These are phyloP conservation scores for Tricharina praecox DNA, from an alignment of 495 filamentous ascomycete genomes.

Conservation along the genomic window DNA sequence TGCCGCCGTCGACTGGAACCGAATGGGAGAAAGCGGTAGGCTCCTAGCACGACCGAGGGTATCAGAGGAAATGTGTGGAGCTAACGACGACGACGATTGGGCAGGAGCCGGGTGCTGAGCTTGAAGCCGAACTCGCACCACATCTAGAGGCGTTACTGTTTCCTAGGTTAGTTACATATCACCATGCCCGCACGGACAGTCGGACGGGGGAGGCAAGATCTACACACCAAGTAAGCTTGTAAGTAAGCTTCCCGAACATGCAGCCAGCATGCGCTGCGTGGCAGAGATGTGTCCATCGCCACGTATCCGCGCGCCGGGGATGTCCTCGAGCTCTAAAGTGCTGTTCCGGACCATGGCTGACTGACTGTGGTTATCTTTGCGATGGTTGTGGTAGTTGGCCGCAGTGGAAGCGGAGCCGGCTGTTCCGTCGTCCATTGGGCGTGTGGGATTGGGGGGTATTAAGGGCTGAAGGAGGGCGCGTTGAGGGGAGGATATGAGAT, in stretches of 20 bases:
- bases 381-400: not conserved
- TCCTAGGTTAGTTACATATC: no score
- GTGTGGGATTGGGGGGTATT: no score
- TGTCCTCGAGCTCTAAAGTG: constrained; percentile 20
- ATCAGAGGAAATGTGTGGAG: constrained; percentile 10
- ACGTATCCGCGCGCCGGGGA: constrained; percentile 7
- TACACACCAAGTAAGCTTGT: constrained; percentile 72
- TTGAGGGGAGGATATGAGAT: no score
- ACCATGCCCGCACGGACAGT: no score
- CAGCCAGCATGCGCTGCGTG: constrained; percentile 82
- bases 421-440: no score
- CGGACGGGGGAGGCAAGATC: not conserved
- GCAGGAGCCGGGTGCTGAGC: constrained; percentile 46
- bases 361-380: not conserved
- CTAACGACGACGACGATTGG: constrained; percentile 17
- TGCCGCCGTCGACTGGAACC: constrained; percentile 22
- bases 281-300: constrained; percentile 44
- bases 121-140: constrained; percentile 87
- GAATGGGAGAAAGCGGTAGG: constrained; percentile 22
- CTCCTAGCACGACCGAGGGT: constrained; percentile 16
- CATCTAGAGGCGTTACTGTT: constrained; percentile 92
- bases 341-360: not conserved
- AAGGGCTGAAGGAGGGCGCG: no score
- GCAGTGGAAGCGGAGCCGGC: not conserved
- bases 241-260: constrained; percentile 72